Evolutionary conservation across 306 rosid genomes (phyloP).

Genomic region (peach (Prunus persica)): Prunus_persica_NCBIv2 NC_034009.1:45633501-45634000

Average conservation of each 20-base stretch:
- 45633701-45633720: conserved; percentile 80
- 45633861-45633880: not conserved
- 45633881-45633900: not conserved
- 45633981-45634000: not conserved
- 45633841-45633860: not conserved
- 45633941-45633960: not conserved
- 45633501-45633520: not conserved
- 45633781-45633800: not conserved
- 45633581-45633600: conserved; percentile 56
- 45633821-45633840: not conserved
- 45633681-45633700: conserved; percentile 40
- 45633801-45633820: not conserved
- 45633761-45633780: conserved; percentile 13
- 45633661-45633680: conserved; percentile 42
- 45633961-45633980: not conserved
- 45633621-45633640: conserved; percentile 56
- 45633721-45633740: conserved; percentile 57
- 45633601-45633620: conserved; percentile 36
- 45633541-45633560: conserved; percentile 60
- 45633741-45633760: conserved; percentile 23
- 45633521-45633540: conserved; percentile 6
- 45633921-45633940: not conserved
- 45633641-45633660: conserved; percentile 39
- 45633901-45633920: conserved; percentile 4
- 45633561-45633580: conserved; percentile 50